These are phyloP conservation scores for Penicillium sp. DNA, from an alignment of 2,329 filamentous ascomycete species.

Conservation along the genomic window DNA sequence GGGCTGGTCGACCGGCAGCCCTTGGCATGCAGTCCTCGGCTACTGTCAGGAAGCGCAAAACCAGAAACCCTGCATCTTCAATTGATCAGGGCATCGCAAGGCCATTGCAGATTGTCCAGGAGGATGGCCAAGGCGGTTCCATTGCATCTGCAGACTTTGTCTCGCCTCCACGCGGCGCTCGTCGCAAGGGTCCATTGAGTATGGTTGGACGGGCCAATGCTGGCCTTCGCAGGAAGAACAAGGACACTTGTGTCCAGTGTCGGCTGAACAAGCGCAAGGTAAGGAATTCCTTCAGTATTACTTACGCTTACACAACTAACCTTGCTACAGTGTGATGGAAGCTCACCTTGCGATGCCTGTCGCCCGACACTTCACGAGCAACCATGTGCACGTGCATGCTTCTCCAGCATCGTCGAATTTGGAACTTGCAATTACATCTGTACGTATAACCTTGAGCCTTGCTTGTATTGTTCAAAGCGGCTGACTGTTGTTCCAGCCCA, in stretches of 20 bases:
- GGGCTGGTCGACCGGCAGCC: constrained; percentile 28
- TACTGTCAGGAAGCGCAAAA: constrained; percentile 39
- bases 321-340: constrained; percentile 40
- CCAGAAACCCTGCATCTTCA: constrained; percentile 27
- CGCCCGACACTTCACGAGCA: constrained; percentile 44
- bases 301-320: constrained; percentile 11
- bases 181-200: constrained; percentile 43
- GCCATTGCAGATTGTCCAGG: constrained; percentile 45
- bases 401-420: constrained; percentile 46
- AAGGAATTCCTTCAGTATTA: constrained; percentile 6
- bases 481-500: constrained; percentile 37
- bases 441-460: constrained; percentile 24
- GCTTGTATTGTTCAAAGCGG: not conserved
- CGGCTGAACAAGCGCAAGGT: constrained; percentile 47
- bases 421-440: constrained; percentile 49
- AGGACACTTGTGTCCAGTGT: constrained; percentile 47
- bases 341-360: constrained; percentile 44
- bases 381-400: constrained; percentile 46
- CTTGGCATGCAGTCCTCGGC: constrained; percentile 34
- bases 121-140: constrained; percentile 44
- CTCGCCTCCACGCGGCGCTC: constrained; percentile 43
- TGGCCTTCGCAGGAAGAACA: constrained; percentile 44
- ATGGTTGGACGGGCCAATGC: constrained; percentile 43
- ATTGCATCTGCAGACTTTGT: constrained; percentile 44
- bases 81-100: constrained; percentile 32